Evolutionary conservation across 1,139 yeast genomes (phyloP).

Genomic region (Nematodospora anomalae): DNA sequence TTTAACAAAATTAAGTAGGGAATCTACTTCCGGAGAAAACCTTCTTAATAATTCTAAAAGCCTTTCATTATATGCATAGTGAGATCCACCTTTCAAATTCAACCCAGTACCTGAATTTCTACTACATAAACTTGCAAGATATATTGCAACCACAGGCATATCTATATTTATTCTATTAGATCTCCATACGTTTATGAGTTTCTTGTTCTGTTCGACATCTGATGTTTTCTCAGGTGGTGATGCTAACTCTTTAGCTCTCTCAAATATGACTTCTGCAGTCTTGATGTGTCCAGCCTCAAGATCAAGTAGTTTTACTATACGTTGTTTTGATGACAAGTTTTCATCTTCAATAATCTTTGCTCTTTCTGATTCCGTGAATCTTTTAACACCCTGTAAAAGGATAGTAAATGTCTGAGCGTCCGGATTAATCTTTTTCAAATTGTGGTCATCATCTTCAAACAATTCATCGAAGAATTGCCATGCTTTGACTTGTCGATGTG

Average conservation of each 20-base stretch:
- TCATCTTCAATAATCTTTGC: slow-evolving; percentile 18
- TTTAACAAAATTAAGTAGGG: slow-evolving; percentile 20
- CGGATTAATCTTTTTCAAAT: slow-evolving; percentile 23
- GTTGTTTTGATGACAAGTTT: slow-evolving; percentile 19
- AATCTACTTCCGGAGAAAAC: slow-evolving; percentile 29
- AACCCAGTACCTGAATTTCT: slow-evolving; percentile 31
- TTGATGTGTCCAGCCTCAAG: slow-evolving; percentile 29
- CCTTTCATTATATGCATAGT: slow-evolving; percentile 29
- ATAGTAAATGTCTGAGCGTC: slow-evolving; percentile 43
- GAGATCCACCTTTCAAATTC: slow-evolving; percentile 24
- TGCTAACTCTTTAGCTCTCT: slow-evolving; percentile 29
- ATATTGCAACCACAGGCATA: slow-evolving; percentile 27
- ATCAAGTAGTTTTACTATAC: slow-evolving; percentile 26
- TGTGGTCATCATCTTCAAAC: slow-evolving; percentile 19
- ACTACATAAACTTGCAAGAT: slow-evolving; percentile 32
- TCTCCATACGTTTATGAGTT: slow-evolving; percentile 4
- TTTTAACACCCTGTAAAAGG: slow-evolving; percentile 38
- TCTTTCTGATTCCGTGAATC: slow-evolving; percentile 21
- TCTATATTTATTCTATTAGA: slow-evolving; percentile 10
- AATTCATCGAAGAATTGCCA: slow-evolving; percentile 42
- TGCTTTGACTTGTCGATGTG: slow-evolving; percentile 33
- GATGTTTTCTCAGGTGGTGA: slow-evolving; percentile 27
- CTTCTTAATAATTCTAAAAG: slow-evolving; percentile 11
- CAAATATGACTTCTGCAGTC: slow-evolving; percentile 30
- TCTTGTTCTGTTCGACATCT: background rate